A percentile compares a stretch with the other conserved stretches of the same genome.
Evolutionary conservation across 2,329 filamentous ascomycete species (phyloP).

Genomic region (Xylariaceae sp.): DNA sequence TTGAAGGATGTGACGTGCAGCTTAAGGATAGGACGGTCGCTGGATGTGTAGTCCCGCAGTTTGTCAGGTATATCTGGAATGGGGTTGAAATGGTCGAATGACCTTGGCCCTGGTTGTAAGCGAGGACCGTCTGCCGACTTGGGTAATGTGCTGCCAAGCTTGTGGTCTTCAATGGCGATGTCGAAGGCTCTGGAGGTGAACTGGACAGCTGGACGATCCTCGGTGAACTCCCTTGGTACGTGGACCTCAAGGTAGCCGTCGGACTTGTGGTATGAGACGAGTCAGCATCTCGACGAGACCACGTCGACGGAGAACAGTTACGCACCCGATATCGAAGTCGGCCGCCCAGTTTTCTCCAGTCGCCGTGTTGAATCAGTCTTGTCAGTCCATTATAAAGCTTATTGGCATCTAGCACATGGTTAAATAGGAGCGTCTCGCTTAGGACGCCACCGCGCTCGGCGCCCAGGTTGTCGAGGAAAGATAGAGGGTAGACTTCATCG

Average conservation of each 20-base stretch:
- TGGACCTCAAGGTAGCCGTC: conserved; percentile 5
- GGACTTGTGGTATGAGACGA: not conserved
- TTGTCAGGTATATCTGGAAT: not conserved
- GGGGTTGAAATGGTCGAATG: conserved; percentile 5
- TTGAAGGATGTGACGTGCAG: not conserved
- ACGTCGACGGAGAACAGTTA: no score
- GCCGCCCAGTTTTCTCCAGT: no score
- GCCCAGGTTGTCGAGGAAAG: conserved; percentile 3
- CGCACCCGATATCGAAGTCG: no score
- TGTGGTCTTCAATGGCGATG: conserved; percentile 3
- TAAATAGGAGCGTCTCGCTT: conserved; percentile 13
- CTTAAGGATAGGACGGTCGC: no score
- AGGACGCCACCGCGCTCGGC: conserved; percentile 6
- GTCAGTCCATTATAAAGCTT: conserved; percentile 8
- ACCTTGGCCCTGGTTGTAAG: conserved; percentile 1
- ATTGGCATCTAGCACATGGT: conserved; percentile 8
- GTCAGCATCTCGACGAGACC: not conserved
- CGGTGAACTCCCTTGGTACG: conserved; percentile 3
- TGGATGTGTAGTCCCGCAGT: not conserved
- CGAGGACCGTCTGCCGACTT: not conserved
- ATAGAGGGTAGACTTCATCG: conserved; percentile 7
- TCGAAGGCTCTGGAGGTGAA: conserved; percentile 2
- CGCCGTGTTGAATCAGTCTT: conserved; percentile 1
- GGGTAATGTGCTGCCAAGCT: conserved; percentile 3
- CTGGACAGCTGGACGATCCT: conserved; percentile 4